Evolutionary conservation across 257 asterid species (phyloP).

Genomic region (Nicotiana undulata): DNA sequence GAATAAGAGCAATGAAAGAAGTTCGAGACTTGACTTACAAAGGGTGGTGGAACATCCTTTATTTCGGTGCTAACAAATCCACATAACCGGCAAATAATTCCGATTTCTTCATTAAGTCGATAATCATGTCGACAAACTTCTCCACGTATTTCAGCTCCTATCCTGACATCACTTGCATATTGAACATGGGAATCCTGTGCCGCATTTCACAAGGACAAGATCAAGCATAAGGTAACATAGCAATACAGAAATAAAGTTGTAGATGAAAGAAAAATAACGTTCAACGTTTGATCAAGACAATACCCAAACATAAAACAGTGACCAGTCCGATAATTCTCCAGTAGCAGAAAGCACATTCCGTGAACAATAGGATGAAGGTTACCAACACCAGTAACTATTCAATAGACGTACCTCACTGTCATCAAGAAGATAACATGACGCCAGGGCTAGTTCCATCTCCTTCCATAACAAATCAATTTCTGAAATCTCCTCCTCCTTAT

Average conservation of each 20-base stretch:
- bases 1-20: not conserved
- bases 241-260: not conserved
- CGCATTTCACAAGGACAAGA: not conserved
- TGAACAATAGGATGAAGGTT: not conserved
- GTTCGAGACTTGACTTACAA: slow-evolving; percentile 44
- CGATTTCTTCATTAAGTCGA: slow-evolving; percentile 74
- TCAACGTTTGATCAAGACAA: not conserved
- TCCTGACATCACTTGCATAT: slow-evolving; percentile 24
- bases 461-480: slow-evolving; percentile 89
- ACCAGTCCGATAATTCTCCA: not conserved
- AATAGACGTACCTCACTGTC: slow-evolving; percentile 51
- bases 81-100: slow-evolving; percentile 69
- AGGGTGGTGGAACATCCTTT: slow-evolving; percentile 77
- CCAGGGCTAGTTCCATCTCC: slow-evolving; percentile 92
- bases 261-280: not conserved
- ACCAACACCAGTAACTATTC: not conserved
- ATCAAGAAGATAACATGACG: slow-evolving; percentile 74
- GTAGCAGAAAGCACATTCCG: not conserved
- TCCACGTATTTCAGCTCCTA: slow-evolving; percentile 19
- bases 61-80: slow-evolving; percentile 74
- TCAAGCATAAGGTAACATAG: not conserved
- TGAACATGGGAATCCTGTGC: slow-evolving; percentile 37
- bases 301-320: not conserved
- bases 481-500: slow-evolving; percentile 53
- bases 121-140: slow-evolving; percentile 65